phyloP scores from a whole-genome alignment of 257 asterid genomes.

The Avicennia marina region DNA sequence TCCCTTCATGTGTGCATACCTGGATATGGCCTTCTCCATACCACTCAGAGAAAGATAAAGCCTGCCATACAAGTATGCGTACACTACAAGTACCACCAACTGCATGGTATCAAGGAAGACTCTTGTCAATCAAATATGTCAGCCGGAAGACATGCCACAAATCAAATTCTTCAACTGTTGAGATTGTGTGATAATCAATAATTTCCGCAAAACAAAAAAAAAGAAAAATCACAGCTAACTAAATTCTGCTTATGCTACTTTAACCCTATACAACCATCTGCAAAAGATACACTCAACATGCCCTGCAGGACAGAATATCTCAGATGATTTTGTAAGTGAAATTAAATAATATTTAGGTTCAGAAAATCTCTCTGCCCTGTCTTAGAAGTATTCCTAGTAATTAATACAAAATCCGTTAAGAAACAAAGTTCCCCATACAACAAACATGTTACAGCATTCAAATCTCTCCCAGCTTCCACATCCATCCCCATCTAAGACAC shows the following conservation, averaged over 20 bases:
- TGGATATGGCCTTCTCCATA: conserved; percentile 57
- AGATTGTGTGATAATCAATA: not conserved
- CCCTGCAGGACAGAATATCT: not conserved
- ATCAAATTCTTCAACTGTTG: too few relatives aligned
- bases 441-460: too few relatives aligned
- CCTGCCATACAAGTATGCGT: conserved; percentile 68
- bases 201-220: not conserved
- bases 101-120: conserved; percentile 26
- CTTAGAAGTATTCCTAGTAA: too few relatives aligned
- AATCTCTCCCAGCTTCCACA: too few relatives aligned
- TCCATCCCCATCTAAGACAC: too few relatives aligned
- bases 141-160: not conserved
- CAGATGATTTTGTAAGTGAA: not conserved
- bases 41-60: conserved; percentile 78
- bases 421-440: too few relatives aligned
- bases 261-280: too few relatives aligned
- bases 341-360: too few relatives aligned
- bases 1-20: conserved; percentile 64
- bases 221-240: not conserved
- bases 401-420: not conserved
- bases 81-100: conserved; percentile 75
- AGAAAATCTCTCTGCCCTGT: too few relatives aligned
- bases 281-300: too few relatives aligned
- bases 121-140: not conserved
- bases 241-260: not conserved